Evolutionary conservation across 1,284 basidiomycete species (phyloP), one percentile per base, ranked within the genome.

Genomic region (Tranzscheliella williamsii): DNA sequence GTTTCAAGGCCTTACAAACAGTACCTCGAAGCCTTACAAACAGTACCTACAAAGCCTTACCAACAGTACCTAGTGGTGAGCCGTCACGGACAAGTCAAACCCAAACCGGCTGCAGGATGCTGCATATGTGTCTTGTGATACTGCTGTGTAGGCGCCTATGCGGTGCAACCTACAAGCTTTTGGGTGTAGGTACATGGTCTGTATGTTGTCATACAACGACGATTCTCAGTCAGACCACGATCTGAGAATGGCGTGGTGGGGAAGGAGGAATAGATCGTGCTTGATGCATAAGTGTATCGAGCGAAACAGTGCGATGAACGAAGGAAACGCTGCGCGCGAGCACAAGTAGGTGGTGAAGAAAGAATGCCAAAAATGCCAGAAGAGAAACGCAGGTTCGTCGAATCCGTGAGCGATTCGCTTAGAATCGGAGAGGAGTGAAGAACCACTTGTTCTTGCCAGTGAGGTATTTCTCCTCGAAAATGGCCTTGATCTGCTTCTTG

Each of bases 401-500:
- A 33, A 9, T 33, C 16, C 8, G 26, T 27, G 26, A 15, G 32
- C 13, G 8, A 9, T 9, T 20, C 38, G 27, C 43, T 66, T 73
- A 76, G 71, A 73, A 70, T 18, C 75, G 72, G 44, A 77, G 75
- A 33, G 73, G 68, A 33, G 70, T 71, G 67, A 77, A 77, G 73
- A 77, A 75, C 72, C 72, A 76, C 60, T 71, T 69, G 75, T 75
- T 77, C 75, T 77, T 77, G 67, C 75, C 75, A 36, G 64, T 67
- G 29, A 57, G 56, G 72, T 76, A 77, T 49, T 73, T 74, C 65
- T 77, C 73, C 69, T 77, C 75, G 49, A 77, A 75, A 37, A 77
- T 67, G 53, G 67, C 67, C 72, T 76, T 76, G 60, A 76, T 58
- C 48, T 61, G 63, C 68, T 75, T 75, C 68, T 71, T 75, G 51